phyloP scores from a whole-genome alignment of 768 basidiomycete species.

The Cystofilobasidium ferigula region DNA sequence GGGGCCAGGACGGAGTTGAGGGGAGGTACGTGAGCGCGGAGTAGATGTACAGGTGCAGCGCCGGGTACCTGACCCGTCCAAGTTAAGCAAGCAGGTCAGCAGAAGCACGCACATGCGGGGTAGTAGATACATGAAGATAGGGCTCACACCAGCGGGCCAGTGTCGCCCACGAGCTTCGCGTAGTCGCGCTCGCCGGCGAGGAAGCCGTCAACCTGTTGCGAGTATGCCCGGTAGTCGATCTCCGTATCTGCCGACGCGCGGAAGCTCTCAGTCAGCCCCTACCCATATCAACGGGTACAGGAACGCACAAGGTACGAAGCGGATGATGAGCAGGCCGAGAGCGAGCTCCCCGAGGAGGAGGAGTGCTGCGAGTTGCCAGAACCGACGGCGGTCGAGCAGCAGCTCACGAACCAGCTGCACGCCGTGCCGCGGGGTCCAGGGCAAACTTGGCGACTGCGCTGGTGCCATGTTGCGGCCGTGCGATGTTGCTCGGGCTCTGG shows the following conservation, averaged over 20 bases:
- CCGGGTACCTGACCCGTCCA: slow-evolving; percentile 62
- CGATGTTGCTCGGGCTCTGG: too few relatives aligned
- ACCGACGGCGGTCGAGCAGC: slow-evolving; percentile 4
- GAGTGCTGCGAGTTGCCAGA: slow-evolving; percentile 45
- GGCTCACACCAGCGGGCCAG: slow-evolving; percentile 77
- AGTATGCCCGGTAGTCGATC: slow-evolving; percentile 96
- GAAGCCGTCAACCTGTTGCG: slow-evolving; percentile 71
- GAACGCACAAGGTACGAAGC: slow-evolving; percentile 65
- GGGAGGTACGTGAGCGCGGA: slow-evolving; percentile 51
- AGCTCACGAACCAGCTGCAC: background rate
- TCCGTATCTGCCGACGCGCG: slow-evolving; percentile 63
- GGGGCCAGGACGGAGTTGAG: slow-evolving; percentile 50
- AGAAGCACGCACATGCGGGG: too few relatives aligned
- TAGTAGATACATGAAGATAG: background rate
- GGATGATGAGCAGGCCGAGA: slow-evolving; percentile 69
- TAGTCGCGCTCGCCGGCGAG: slow-evolving; percentile 75
- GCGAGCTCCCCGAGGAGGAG: slow-evolving; percentile 63
- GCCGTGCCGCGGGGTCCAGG: too few relatives aligned
- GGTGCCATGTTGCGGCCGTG: too few relatives aligned
- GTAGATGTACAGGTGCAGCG: slow-evolving; percentile 80
- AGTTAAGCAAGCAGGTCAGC: background rate
- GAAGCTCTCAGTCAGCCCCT: slow-evolving; percentile 2
- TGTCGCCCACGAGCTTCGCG: slow-evolving; percentile 68
- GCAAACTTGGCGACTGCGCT: too few relatives aligned
- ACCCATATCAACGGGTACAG: background rate